Base-by-base conservation (phyloP, 176 grass and related monocot genomes). In the Luzula sylvatica region DNA sequence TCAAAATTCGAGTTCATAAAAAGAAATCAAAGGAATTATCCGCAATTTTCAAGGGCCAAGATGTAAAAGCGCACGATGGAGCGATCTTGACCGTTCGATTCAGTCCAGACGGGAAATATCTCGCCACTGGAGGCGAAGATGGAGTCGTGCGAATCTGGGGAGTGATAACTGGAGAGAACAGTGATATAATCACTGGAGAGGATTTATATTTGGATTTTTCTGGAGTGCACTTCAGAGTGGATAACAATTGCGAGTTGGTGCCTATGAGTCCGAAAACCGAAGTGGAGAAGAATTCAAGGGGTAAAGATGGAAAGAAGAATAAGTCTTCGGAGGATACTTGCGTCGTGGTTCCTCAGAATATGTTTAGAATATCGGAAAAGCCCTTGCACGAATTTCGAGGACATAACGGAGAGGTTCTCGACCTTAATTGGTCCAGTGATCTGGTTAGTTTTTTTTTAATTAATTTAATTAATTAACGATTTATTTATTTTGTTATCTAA, bases 81-180 rank as follows among this genome's bases (percentile, higher is more conserved):
- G 78, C 82, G 58, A 92, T 99, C 46, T 49, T 83, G 56, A 83
- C 75, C 30, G 82, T 99, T 65, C 90, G 80, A 46, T 99, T 99
- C 71, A 99, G 86, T 55, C 82, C 86, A 8, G 72, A 92, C 55
- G 93, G 93, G 15, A 74, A 65, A 55, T 72, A 80, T 53, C 78
- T 99, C 16, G 93, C 93, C 3, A 99, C 1, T 55, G 75, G 93
- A 0, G 93, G 93, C 1, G 72, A 86, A 70, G 93, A 99, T 58
- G 86, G 86, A 58, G 42, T 99, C 26, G 68, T 99, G 13, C 66
- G 75, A 56, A 70, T 92, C 35, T 99, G 93, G 93, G 30, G 26
- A 66, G 72, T 99, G 6, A 65, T 47, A 35, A 67, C 55, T 69
- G 63, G 63, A 28, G 73, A 75, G 39, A 41, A 38, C 32, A 41